Percentiles rank a stretch among this genome's conserved stretches.
These are phyloP conservation scores for Phaeosphaeriaceae sp. DNA, from an alignment of 2,329 filamentous ascomycete genomes.

Conservation along the genomic window DNA sequence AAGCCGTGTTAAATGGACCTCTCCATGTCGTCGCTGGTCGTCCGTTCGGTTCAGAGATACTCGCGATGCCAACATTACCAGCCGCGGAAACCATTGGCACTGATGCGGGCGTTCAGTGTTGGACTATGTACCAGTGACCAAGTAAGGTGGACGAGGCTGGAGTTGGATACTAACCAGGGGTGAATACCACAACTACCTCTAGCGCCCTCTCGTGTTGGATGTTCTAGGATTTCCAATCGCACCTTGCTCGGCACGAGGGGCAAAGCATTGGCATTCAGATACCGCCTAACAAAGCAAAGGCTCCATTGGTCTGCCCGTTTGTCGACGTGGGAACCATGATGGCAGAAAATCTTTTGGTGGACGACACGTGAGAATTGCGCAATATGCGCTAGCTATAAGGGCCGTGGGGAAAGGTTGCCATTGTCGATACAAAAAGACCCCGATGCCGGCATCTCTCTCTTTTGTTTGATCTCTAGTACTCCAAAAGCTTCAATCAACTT, in stretches of 20 bases:
- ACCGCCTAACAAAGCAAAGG: slow-evolving; percentile 21
- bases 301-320: slow-evolving; percentile 27
- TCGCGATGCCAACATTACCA: not conserved
- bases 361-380: slow-evolving; percentile 41
- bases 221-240: slow-evolving; percentile 6
- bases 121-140: not conserved
- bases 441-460: slow-evolving; percentile 22
- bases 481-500: not conserved
- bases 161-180: not conserved
- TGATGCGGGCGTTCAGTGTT: not conserved
- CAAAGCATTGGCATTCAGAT: slow-evolving; percentile 25
- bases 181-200: not conserved
- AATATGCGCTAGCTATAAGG: slow-evolving; percentile 41
- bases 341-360: slow-evolving; percentile 36
- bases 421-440: slow-evolving; percentile 31
- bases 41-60: not conserved
- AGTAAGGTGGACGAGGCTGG: not conserved
- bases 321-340: slow-evolving; percentile 21
- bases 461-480: slow-evolving; percentile 9
- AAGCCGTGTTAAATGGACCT: not conserved
- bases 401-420: slow-evolving; percentile 18
- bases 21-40: not conserved
- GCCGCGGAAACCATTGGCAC: too few relatives aligned
- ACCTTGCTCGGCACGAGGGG: slow-evolving; percentile 18
- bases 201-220: not conserved